A percentile compares a stretch with the other conserved stretches of the same genome.
Conservation (phyloP, 2,329 filamentous ascomycete species). For the Hypoxylon sp. region DNA sequence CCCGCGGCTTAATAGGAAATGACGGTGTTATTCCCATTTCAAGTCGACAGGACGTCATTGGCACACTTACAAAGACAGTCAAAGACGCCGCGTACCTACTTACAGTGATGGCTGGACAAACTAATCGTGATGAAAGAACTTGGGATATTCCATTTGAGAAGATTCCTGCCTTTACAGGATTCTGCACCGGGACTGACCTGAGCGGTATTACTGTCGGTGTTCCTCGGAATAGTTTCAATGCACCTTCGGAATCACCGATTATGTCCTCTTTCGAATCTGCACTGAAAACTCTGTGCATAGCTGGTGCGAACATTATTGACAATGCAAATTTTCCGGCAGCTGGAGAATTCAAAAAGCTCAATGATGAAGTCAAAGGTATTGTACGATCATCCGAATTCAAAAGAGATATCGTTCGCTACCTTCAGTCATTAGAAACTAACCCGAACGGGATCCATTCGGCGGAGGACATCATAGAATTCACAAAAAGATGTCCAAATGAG, state of each 20-base stretch:
- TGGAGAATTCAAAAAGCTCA: too few species aligned
- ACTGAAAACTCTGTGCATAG: too few species aligned
- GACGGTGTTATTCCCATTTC: slow-evolving; percentile 76
- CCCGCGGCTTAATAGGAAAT: slow-evolving; percentile 74
- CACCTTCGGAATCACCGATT: too few species aligned
- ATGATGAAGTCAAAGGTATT: slow-evolving; percentile 54
- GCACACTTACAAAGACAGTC: slow-evolving; percentile 75
- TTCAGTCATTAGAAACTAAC: slow-evolving; percentile 64
- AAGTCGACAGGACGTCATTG: slow-evolving; percentile 75
- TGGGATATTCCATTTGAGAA: slow-evolving; percentile 66
- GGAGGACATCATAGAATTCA: slow-evolving; percentile 68
- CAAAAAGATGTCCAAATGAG: slow-evolving; percentile 66
- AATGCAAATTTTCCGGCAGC: too few species aligned
- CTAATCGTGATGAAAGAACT: slow-evolving; percentile 75
- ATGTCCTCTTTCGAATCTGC: too few species aligned
- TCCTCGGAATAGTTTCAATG: too few species aligned
- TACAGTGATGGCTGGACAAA: slow-evolving; percentile 73
- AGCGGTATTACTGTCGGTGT: too few species aligned
- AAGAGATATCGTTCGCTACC: slow-evolving; percentile 68
- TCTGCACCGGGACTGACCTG: too few species aligned
- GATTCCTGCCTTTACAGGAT: slow-evolving; percentile 71
- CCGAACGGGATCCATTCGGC: slow-evolving; percentile 69
- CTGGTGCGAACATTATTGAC: too few species aligned
- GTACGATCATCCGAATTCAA: slow-evolving; percentile 60
- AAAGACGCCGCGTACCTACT: slow-evolving; percentile 75